phyloP scores from a whole-genome alignment of 1,139 yeast genomes.

The Debaryomyces fabryi region DNA sequence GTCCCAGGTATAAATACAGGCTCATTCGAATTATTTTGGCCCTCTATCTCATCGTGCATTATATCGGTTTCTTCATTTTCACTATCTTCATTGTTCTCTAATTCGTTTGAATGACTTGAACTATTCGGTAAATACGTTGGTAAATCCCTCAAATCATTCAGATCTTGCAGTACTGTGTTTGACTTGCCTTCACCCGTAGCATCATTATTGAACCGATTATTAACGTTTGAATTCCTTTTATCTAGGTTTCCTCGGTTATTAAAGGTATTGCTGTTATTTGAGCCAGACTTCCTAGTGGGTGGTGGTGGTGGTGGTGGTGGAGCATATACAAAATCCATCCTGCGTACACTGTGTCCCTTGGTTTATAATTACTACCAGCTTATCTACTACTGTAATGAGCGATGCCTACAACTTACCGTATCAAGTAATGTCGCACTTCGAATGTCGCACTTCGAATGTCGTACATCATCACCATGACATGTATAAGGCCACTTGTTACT shows the following conservation, averaged over 20 bases:
- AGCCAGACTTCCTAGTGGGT: conserved; percentile 10
- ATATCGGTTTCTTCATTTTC: conserved; percentile 1
- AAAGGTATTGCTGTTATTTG: neutral
- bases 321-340: conserved; percentile 29
- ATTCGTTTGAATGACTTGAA: neutral
- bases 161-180: neutral
- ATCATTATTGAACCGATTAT: neutral
- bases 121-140: conserved; percentile 9
- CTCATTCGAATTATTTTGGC: conserved; percentile 5
- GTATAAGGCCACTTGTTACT: neutral
- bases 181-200: neutral
- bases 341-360: neutral
- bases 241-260: neutral
- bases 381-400: neutral
- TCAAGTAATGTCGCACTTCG: neutral
- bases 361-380: neutral
- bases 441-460: neutral
- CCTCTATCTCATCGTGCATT: conserved; percentile 6
- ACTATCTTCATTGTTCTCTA: conserved; percentile 3
- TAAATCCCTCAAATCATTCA: neutral
- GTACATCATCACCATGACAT: neutral
- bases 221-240: neutral
- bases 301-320: conserved; percentile 40
- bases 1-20: conserved; percentile 59
- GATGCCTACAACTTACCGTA: neutral